These are phyloP conservation scores for Botrytis elliptica DNA, from an alignment of 2,329 filamentous ascomycete genomes.

Conservation along the genomic window DNA sequence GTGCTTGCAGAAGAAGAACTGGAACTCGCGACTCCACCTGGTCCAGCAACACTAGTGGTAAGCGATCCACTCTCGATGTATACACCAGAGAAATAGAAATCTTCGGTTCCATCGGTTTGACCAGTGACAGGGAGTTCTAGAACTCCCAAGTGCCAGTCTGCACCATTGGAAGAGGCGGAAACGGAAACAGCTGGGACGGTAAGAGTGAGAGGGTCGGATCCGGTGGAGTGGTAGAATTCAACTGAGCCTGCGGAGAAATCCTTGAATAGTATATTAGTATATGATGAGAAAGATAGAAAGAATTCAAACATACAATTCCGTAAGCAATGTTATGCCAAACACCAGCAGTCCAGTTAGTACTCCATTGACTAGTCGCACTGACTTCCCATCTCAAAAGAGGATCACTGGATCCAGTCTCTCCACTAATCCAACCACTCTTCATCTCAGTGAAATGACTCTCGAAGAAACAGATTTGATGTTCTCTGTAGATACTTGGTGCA, in stretches of 20 bases:
- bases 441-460: slow-evolving; percentile 74
- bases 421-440: slow-evolving; percentile 63
- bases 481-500: slow-evolving; percentile 58
- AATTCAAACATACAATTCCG: slow-evolving; percentile 51
- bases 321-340: slow-evolving; percentile 67
- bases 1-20: slow-evolving; percentile 17
- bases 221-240: slow-evolving; percentile 69
- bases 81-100: slow-evolving; percentile 70
- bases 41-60: slow-evolving; percentile 43
- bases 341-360: slow-evolving; percentile 56
- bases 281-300: neutral
- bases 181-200: slow-evolving; percentile 60
- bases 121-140: slow-evolving; percentile 61
- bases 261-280: slow-evolving; percentile 22
- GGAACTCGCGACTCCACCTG: slow-evolving; percentile 30
- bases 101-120: slow-evolving; percentile 55
- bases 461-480: slow-evolving; percentile 65
- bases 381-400: slow-evolving; percentile 65
- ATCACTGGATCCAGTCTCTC: slow-evolving; percentile 46
- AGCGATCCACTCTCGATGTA: slow-evolving; percentile 62
- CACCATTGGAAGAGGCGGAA: slow-evolving; percentile 63
- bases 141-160: slow-evolving; percentile 71
- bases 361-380: slow-evolving; percentile 60
- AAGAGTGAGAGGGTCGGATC: slow-evolving; percentile 54
- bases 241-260: slow-evolving; percentile 63